These are phyloP conservation scores for Sporothrix humicola DNA, from an alignment of 2,329 filamentous ascomycete genomes.

Conservation along the genomic window DNA sequence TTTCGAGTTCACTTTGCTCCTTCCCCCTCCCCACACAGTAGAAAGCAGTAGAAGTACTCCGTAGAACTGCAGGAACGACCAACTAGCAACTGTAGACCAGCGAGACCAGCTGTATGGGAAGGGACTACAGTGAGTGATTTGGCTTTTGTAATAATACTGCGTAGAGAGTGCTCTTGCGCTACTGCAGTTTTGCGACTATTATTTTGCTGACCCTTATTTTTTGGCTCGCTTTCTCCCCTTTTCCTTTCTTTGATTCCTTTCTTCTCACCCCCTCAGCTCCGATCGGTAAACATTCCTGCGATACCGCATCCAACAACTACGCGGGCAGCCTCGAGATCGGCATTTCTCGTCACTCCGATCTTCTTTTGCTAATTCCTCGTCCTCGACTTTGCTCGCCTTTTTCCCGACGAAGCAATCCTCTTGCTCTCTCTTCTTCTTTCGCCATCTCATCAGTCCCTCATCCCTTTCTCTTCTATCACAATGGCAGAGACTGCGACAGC, in stretches of 20 bases:
- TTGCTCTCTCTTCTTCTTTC: not conserved
- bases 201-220: not conserved
- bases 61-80: slow-evolving; percentile 13
- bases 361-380: not conserved
- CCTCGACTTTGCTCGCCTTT: slow-evolving; percentile 16
- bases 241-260: not conserved
- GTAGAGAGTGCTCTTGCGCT: not conserved
- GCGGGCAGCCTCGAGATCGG: slow-evolving; percentile 24
- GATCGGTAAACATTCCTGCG: slow-evolving; percentile 11
- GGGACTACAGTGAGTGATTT: too few species aligned
- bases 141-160: not conserved
- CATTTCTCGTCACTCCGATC: not conserved
- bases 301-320: slow-evolving; percentile 11
- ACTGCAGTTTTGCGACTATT: slow-evolving; percentile 19
- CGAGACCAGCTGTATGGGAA: too few species aligned
- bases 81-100: too few species aligned
- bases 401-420: not conserved
- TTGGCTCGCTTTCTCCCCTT: not conserved
- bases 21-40: slow-evolving; percentile 8
- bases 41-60: not conserved
- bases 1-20: not conserved
- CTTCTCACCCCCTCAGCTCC: not conserved
- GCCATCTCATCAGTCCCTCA: not conserved
- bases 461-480: slow-evolving; percentile 33
- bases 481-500: slow-evolving; percentile 55